A percentile compares a stretch with the other conserved stretches of the same genome.
These are phyloP conservation scores for Fusarium papillatum DNA, from an alignment of 2,329 filamentous ascomycete genomes.

Conservation along the genomic window DNA sequence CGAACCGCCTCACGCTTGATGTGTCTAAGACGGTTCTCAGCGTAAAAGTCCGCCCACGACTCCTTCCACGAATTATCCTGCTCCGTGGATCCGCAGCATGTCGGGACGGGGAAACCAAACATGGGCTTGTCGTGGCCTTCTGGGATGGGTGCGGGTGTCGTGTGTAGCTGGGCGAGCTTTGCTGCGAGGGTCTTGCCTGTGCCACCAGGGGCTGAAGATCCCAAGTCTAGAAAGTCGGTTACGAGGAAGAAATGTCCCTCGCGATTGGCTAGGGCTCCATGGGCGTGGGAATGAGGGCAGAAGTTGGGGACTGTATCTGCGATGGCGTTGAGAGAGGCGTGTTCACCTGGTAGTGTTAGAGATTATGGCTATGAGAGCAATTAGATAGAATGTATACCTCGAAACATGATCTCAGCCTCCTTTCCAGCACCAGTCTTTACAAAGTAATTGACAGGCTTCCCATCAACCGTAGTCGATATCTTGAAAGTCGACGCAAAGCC, in stretches of 20 bases:
- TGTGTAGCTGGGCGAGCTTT: conserved; percentile 86
- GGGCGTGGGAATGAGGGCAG: conserved; percentile 81
- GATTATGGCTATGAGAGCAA: conserved; percentile 12
- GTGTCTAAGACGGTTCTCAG: conserved; percentile 77
- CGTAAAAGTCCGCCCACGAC: conserved; percentile 91
- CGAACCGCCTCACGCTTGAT: conserved; percentile 71
- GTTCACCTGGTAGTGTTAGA: conserved; percentile 72
- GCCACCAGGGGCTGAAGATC: conserved; percentile 54
- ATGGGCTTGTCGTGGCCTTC: conserved; percentile 69
- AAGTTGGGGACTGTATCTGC: conserved; percentile 78
- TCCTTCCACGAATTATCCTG: conserved; percentile 83
- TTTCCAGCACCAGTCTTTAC: conserved; percentile 77
- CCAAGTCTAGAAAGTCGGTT: conserved; percentile 85
- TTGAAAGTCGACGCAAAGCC: conserved; percentile 79
- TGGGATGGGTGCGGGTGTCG: conserved; percentile 77
- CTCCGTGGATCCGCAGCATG: conserved; percentile 87
- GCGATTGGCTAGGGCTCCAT: conserved; percentile 71
- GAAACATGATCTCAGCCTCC: conserved; percentile 77
- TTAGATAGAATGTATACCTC: conserved; percentile 62
- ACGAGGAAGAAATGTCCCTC: conserved; percentile 69
- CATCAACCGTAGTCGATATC: conserved; percentile 60
- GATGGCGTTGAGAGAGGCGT: conserved; percentile 87
- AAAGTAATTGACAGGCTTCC: conserved; percentile 71
- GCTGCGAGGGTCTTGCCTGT: conserved; percentile 74
- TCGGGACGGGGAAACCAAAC: conserved; percentile 89